Evolutionary conservation across 495 filamentous ascomycete genomes (phyloP), one percentile per base, ranked within the genome.

Genomic region (Lentithecium fluviatile): DNA sequence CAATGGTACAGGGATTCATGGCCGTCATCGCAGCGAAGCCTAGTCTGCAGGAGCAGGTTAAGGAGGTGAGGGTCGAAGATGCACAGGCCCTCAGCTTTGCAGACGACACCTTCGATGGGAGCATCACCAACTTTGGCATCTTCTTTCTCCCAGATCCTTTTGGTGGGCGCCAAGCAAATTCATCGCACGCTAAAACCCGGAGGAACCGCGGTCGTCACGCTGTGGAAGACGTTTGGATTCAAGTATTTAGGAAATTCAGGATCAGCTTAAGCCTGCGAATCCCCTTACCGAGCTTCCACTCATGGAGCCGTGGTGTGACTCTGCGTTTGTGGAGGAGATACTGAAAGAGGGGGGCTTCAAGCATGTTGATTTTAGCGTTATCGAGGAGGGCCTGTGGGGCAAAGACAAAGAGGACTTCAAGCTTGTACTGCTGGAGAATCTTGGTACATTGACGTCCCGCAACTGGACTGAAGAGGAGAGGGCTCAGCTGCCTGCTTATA

Each of bases 51-150:
- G 21, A 23, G 21, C 8, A 17, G 19, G 17, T 23, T 25, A 43
- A 4, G 23, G 34, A 29, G 42, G 4, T 20, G 10, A 32, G 37
- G 12, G 10, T 37, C 2, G 43, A 32, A 49, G 19, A 40, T 23
- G 53, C 21, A 8, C 20, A 56, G 26, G 19, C 6, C 24, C 38
- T 56, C 7, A 17, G 23, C 45, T 36, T 62, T 26, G 13, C 51
- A 2, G 63, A 70, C n/a, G 48, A 63, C 37, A 52, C 59, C 45
- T 72, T 75, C 62, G 72, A 69, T 13, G 69, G 71, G 66, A 70
- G 66, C 45, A 73, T 74, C 55, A 60, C 73, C 51, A 75, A 72
- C 65, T 71, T 74, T 19, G 70, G 69, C 56, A 69, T 74, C 53
- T 76, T 74, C 62, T 65, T 66, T n/a, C 52, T 69, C 71, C 36